phyloP scores from a whole-genome alignment of 768 basidiomycete genomes.

The Rhodotorula toruloides region DNA sequence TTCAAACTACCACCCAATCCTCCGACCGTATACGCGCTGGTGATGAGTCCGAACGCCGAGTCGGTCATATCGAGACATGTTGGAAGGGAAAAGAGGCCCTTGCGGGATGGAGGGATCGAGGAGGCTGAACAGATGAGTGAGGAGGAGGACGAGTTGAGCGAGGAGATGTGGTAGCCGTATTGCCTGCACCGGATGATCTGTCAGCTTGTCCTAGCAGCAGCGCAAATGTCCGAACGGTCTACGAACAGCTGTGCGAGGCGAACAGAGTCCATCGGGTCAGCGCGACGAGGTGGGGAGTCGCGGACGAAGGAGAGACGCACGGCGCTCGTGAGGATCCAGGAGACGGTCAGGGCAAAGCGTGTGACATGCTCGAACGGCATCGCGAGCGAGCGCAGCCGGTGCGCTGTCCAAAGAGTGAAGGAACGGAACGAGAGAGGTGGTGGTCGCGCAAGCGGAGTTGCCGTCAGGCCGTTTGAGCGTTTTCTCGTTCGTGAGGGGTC shows the following conservation, averaged over 20 bases:
- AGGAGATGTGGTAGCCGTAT: conserved; percentile 91
- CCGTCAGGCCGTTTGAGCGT: too few relatives aligned
- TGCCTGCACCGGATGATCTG: conserved; percentile 42
- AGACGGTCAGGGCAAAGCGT: neutral
- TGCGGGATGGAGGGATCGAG: neutral
- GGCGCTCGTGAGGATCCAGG: conserved; percentile 22
- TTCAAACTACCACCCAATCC: conserved; percentile 71
- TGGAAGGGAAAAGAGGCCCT: conserved; percentile 51
- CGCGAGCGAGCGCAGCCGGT: too few relatives aligned
- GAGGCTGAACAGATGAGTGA: conserved; percentile 7
- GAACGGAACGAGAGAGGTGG: too few relatives aligned
- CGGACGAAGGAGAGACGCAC: neutral
- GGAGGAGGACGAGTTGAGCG: conserved; percentile 79
- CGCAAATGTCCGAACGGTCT: neutral
- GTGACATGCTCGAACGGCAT: too few relatives aligned
- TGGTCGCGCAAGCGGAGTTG: too few relatives aligned
- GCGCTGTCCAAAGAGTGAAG: too few relatives aligned
- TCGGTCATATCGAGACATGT: conserved; percentile 76
- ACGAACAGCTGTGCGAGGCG: neutral
- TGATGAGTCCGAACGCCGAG: conserved; percentile 71
- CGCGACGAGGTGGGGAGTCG: neutral
- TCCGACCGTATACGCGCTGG: conserved; percentile 78
- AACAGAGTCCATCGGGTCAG: neutral
- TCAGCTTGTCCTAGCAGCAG: neutral
- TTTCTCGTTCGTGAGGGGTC: too few relatives aligned